Evolutionary conservation across 1,139 yeast species (phyloP).

Genomic region (Geotrichum armillariae): DNA sequence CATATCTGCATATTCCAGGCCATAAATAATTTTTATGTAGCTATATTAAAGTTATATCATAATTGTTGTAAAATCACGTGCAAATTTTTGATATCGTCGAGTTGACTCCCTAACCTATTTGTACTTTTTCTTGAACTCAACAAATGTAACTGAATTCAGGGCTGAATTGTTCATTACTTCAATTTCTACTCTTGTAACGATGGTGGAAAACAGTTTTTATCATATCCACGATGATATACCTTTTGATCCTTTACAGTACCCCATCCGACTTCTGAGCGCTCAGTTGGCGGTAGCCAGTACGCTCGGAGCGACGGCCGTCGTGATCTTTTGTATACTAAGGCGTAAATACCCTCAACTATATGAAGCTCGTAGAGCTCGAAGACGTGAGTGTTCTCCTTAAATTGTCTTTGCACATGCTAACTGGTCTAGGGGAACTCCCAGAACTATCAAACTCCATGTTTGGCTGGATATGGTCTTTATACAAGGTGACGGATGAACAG

Average conservation of each 20-base stretch:
- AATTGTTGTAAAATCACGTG: not conserved
- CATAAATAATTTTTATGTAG: no score
- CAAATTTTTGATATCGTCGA: not conserved
- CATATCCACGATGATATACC: constrained; percentile 22
- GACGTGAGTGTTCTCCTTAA: constrained; percentile 40
- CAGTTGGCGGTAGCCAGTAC: constrained; percentile 53
- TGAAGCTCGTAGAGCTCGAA: constrained; percentile 50
- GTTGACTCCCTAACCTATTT: not conserved
- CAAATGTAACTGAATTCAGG: not conserved
- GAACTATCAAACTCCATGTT: constrained; percentile 52
- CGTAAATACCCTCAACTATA: constrained; percentile 70
- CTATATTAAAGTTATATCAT: no score
- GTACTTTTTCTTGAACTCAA: not conserved
- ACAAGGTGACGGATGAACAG: constrained; percentile 67
- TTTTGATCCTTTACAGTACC: constrained; percentile 23
- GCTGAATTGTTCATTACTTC: not conserved
- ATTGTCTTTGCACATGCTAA: constrained; percentile 46
- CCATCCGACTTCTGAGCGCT: constrained; percentile 30
- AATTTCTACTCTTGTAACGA: no score
- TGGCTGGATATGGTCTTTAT: constrained; percentile 76
- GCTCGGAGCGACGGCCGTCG: constrained; percentile 63
- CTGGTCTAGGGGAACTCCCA: constrained; percentile 44
- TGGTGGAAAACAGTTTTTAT: no score
- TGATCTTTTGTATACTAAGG: constrained; percentile 63
- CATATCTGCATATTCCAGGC: constrained; percentile 20